Base-by-base conservation (phyloP, 495 filamentous ascomycete species). In the Aspergillus olivimuriae region DNA sequence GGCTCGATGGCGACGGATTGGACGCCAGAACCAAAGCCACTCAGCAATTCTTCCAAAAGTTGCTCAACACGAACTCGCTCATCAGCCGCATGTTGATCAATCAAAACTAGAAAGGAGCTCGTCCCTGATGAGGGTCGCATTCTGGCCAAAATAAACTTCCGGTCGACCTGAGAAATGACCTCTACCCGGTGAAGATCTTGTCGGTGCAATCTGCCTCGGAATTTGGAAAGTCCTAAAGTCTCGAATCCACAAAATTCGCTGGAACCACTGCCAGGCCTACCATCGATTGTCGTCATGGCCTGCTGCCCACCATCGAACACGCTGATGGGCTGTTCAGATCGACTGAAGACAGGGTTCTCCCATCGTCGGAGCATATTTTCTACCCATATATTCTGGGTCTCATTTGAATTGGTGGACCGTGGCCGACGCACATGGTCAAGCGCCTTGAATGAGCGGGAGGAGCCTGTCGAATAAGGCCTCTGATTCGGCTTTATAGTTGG, bases 1-100 rank as follows among this genome's bases (percentile, higher is more conserved):
- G 82, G 73, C 23, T 77, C 79, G n/a, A 67, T 39, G 15, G 53
- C 34, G 24, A 60, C 48, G 9, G 60, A 56, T n/a, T 49, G 44
- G 63, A 67, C 52, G 21, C 50, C n/a, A n/a, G n/a, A n/a, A 17
- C 22, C 6, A 22, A 4, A n/a, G 14, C 15, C n/a, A 17, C 14
- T 18, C 30, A 68, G 60, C 35, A 66, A 60, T 8, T 80, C 76
- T 15, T 55, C 44, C 28, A 86, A 67, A 0, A 98, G 70, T 0
- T 56, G 56, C 61, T 98, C 92, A 6, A 96, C 76, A 4, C 83
- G 78, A 53, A 85, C 83, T 15, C 92, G 75, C 62, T 98, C 92
- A 62, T 94, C 88, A 1, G 91, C 92, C 8, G 92, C 92, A 58
- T 98, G 92, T 53, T 98, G 92, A 58, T 98, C 92, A 34, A 98